Base-by-base conservation (phyloP, 768 basidiomycete species). In the Tylopilus cervinicoccineus region DNA sequence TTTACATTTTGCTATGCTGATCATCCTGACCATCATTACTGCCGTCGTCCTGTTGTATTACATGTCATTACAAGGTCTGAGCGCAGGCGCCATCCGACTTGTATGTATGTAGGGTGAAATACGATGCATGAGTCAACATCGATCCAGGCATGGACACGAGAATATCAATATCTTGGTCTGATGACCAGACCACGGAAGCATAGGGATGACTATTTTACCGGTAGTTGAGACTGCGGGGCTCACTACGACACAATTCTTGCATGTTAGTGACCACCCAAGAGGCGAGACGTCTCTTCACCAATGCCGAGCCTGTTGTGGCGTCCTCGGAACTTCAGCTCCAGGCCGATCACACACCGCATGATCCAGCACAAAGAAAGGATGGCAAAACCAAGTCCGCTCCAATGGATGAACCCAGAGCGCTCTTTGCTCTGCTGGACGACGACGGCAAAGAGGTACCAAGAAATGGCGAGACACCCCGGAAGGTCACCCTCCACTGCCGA, bases 401-500 rank as follows among this genome's bases (percentile, higher is more conserved):
- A 87, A 64, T 84, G 82, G 45, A 87, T 72, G 67, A 86, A 83
- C 47, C 66, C 72, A 43, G 74, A 70, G 38, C 61, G 66, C 29
- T 65, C 67, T 42, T 66, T 62, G 36, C 51, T 66, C 62, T 81
- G 71, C 51, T 78, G 70, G 20, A 72, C 73, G 65, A 81, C 86
- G 67, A 86, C 76, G 26, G 80, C 85, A 56, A 79, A 83, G 26
- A 87, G 68, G 34, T 72, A 76, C 79, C 80, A 85, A 6, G 83
- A 73, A 57, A 86, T 81, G 47, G 81, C 82, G 48, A 82, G 75
- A 45, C 82, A 76, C 1, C 80, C 86, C 0, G 84, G 83, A 23
- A 86, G 72, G 61, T 87, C 85, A 27, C 85, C 85, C 56, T 83
- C 78, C 8, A 72, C 60, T 23, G 76, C 73, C 9, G 80, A 77